Evolutionary conservation across 169 alveolate species (phyloP).

Genomic region (Eimeria necatrix): DNA sequence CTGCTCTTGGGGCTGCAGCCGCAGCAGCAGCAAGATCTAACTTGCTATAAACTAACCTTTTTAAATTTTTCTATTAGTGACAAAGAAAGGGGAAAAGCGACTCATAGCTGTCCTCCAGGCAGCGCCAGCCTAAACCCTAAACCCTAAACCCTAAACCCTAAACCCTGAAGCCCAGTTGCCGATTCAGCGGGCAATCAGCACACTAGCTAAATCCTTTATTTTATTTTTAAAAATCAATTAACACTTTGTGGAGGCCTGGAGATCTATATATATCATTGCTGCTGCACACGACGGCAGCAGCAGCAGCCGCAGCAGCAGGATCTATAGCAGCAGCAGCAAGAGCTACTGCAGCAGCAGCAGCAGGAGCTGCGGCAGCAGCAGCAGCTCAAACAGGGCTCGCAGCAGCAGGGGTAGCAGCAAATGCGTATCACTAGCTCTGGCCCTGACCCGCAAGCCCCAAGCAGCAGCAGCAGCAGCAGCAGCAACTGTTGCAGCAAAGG

Average conservation of each 20-base stretch:
- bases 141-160: slow-evolving; percentile 33
- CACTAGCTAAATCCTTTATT: too few relatives aligned
- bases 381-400: not conserved
- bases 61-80: not conserved
- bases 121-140: slow-evolving; percentile 19
- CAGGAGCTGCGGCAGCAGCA: slow-evolving; percentile 31
- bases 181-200: not conserved
- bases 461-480: not conserved
- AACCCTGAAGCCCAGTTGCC: not conserved
- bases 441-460: not conserved
- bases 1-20: slow-evolving; percentile 26
- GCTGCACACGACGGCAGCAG: too few relatives aligned
- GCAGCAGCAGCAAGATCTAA: too few relatives aligned
- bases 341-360: slow-evolving; percentile 35
- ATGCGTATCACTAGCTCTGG: too few relatives aligned
- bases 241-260: too few relatives aligned
- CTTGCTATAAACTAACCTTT: not conserved
- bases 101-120: too few relatives aligned
- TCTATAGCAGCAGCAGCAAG: not conserved
- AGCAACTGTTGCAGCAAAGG: not conserved
- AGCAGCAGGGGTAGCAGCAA: slow-evolving; percentile 33
- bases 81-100: not conserved
- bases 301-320: not conserved
- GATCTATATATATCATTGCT: too few relatives aligned
- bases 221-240: too few relatives aligned